A percentile compares a stretch with the other conserved stretches of the same genome.
Conservation (phyloP, 352 stramenopile species). For the Phytophthora megakarya region DNA sequence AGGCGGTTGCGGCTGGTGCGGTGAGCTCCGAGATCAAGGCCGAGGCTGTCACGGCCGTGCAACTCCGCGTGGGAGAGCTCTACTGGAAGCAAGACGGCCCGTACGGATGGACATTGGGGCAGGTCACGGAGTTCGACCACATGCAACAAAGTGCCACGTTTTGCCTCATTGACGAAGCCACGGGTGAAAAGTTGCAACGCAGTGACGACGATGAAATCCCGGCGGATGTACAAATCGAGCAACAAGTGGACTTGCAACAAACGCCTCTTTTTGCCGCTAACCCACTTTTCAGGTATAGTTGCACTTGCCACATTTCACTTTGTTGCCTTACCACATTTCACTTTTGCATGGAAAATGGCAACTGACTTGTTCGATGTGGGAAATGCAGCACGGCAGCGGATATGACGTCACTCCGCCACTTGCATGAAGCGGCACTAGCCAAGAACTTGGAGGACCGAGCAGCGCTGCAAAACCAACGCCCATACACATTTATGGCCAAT, state of each 20-base stretch:
- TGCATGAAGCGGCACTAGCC: conserved; percentile 85
- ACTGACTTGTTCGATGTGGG: background rate
- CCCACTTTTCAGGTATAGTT: conserved; percentile 63
- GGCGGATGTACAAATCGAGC: conserved; percentile 23
- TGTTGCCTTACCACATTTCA: conserved; percentile 22
- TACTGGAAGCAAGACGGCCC: conserved; percentile 81
- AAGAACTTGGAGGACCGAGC: conserved; percentile 90
- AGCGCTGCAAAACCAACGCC: conserved; percentile 68
- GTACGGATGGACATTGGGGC: conserved; percentile 69
- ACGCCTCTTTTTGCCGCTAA: conserved; percentile 73
- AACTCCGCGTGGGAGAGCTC: conserved; percentile 71
- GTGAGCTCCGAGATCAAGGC: conserved; percentile 19
- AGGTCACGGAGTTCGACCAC: conserved; percentile 59
- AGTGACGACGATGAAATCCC: conserved; percentile 14
- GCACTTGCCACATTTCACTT: conserved; percentile 21
- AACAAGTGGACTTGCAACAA: conserved; percentile 50
- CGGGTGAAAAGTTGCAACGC: conserved; percentile 46
- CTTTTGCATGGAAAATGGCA: background rate
- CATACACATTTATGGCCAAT: conserved; percentile 91
- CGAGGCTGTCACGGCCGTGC: conserved; percentile 16
- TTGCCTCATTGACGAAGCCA: conserved; percentile 63
- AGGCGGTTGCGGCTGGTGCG: conserved; percentile 3
- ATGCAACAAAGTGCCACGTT: conserved; percentile 50
- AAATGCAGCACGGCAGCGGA: conserved; percentile 61
- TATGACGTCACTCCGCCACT: conserved; percentile 84